Evolutionary conservation across 2,329 filamentous ascomycete genomes (phyloP).

Genomic region (Ceratocystiopsis sp.): DNA sequence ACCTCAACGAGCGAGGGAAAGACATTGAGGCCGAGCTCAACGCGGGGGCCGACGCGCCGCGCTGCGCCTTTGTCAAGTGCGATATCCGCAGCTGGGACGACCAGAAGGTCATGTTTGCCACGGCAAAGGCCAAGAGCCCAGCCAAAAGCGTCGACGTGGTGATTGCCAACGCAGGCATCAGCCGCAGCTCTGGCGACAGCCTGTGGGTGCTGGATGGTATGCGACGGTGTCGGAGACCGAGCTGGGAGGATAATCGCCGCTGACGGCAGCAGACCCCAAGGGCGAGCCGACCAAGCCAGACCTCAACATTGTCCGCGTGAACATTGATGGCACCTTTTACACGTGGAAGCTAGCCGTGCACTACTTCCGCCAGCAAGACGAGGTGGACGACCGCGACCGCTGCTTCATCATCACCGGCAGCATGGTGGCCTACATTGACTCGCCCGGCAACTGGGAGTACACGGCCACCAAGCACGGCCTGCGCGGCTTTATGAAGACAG

Average conservation of each 20-base stretch:
- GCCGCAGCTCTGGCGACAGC: constrained; percentile 1
- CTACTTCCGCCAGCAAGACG: constrained; percentile 3
- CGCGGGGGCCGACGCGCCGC: background rate
- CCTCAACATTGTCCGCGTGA: constrained; percentile 2
- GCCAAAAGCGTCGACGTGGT: constrained; percentile 1
- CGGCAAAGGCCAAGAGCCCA: constrained; percentile 1
- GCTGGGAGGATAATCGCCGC: no score
- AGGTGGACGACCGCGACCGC: background rate
- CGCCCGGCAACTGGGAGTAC: constrained; percentile 3
- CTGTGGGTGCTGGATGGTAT: constrained; percentile 1
- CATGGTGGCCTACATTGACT: background rate
- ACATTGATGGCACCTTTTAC: constrained; percentile 1
- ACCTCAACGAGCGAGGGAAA: constrained; percentile 1
- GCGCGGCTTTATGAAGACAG: constrained; percentile 1
- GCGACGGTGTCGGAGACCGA: background rate
- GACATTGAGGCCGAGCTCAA: constrained; percentile 1
- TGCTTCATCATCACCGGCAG: constrained; percentile 1
- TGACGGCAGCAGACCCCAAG: background rate
- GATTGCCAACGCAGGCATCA: constrained; percentile 2
- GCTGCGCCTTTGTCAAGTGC: constrained; percentile 1
- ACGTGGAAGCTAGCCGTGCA: constrained; percentile 2
- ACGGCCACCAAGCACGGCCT: constrained; percentile 1
- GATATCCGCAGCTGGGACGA: constrained; percentile 2
- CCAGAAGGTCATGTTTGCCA: constrained; percentile 1
- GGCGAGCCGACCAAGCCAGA: background rate